Conservation (phyloP, 176 grass and related monocot species). For the Ensete glaucum region DNA sequence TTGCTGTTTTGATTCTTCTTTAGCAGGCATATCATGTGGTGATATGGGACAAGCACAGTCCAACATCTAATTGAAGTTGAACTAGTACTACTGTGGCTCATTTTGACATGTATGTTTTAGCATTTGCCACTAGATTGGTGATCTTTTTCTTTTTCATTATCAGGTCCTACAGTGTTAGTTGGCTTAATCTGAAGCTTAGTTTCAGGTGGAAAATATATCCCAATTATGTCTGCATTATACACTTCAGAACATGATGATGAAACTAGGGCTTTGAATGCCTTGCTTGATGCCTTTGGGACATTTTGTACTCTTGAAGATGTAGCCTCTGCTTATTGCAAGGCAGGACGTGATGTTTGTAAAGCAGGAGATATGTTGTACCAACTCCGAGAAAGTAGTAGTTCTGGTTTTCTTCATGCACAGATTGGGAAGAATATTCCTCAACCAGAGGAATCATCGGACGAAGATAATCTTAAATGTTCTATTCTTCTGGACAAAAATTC, state of each 20-base stretch:
- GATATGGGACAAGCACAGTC: background rate
- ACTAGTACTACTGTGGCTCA: background rate
- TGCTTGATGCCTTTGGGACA: constrained; percentile 66
- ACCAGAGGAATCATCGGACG: constrained; percentile 20
- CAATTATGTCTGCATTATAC: background rate
- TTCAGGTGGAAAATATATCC: background rate
- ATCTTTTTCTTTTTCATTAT: background rate
- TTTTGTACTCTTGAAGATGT: constrained; percentile 73
- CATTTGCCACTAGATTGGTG: background rate
- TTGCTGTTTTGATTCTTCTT: background rate
- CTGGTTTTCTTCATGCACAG: constrained; percentile 29
- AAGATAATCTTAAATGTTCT: constrained; percentile 21
- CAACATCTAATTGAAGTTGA: background rate
- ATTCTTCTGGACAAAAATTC: constrained; percentile 19
- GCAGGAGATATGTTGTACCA: constrained; percentile 62
- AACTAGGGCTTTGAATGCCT: constrained; percentile 41
- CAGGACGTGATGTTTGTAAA: constrained; percentile 54
- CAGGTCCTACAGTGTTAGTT: background rate
- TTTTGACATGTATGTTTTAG: background rate
- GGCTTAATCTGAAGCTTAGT: background rate
- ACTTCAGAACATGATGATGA: constrained; percentile 45
- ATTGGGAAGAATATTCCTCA: constrained; percentile 25
- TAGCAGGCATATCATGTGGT: background rate
- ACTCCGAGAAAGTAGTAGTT: constrained; percentile 36
- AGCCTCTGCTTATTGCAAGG: constrained; percentile 61